Base-by-base conservation (phyloP, 371 early-diverging fungal genomes). In the Syncephalastrum contaminatum region DNA sequence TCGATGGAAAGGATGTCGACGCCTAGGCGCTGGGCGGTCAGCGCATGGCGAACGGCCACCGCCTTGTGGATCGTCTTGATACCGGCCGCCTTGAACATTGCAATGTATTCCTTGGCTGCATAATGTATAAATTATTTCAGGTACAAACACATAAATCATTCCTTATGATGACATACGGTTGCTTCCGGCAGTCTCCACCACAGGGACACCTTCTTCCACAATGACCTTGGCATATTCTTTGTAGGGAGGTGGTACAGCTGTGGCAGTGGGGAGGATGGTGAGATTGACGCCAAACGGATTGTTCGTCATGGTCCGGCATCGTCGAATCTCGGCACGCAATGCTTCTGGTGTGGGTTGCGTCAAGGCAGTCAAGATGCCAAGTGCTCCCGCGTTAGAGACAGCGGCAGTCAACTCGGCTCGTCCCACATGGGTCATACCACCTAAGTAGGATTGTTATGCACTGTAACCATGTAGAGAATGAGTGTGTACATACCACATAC, bases 341-440 rank as follows among this genome's bases (percentile, higher is more conserved):
- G 76, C 85, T 52, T 88, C 89, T 7, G 91, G 91, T n/a, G 91
- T 89, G 47, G 91, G 91, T 61, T 91, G 90, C 15, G 91, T 89
- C 78, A 61, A 84, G 25, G 95, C 97, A 63, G 87, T 88, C 65
- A 98, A 67, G n/a, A 95, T 90, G 41, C 98, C 98, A 66, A 95
- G 93, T 27, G 93, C 95, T 52, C 98, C 98, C 50, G 97, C 98
- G 77, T 98, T 98, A 20, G 95, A 95, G 42, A 98, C 95, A 59
- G 98, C 91, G 44, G 86, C 77, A 5, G 87, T 89, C 60, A 89
- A 70, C 60, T 89, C 91, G 36, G 89, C 88, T 0, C 82, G 80
- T 45, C 91, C 91, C 39, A 91, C 87, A 59, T 52, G 45, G 4
- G 49, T 49, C 59, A 59, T 59, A 20, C 59, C 59, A 42, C 59